phyloP scores from a whole-genome alignment of 176 grass and related monocot species.

The Triticum dicoccoides region DNA sequence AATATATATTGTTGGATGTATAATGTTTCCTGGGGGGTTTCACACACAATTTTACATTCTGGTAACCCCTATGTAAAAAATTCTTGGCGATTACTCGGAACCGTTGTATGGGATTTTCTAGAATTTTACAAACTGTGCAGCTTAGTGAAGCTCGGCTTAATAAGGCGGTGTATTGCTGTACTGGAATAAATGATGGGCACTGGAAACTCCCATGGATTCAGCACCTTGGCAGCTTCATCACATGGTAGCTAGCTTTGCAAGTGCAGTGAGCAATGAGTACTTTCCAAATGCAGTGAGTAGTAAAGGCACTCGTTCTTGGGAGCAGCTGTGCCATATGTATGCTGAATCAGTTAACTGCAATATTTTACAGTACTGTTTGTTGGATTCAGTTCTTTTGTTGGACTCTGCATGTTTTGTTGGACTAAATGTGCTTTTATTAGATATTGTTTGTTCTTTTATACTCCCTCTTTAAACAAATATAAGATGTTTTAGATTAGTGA shows the following conservation, averaged over 20 bases:
- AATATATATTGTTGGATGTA: background rate
- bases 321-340: no score
- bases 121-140: background rate
- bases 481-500: no score
- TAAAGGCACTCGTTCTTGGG: no score
- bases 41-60: background rate
- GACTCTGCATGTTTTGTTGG: no score
- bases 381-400: no score
- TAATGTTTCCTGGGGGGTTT: background rate
- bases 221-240: background rate
- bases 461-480: background rate
- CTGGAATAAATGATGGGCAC: background rate
- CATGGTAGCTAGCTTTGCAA: background rate
- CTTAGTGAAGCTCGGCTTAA: background rate
- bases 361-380: no score
- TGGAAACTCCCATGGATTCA: background rate
- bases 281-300: background rate
- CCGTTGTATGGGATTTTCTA: background rate
- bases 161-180: background rate
- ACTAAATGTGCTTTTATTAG: background rate
- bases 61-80: slow-evolving; percentile 29
- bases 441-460: no score
- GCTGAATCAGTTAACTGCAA: no score
- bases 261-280: background rate
- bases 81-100: slow-evolving; percentile 5